Percentiles rank a stretch among this genome's conserved stretches.
These are phyloP conservation scores for Talaromyces sp. DNA, from an alignment of 2,329 filamentous ascomycete species.

Conservation along the genomic window DNA sequence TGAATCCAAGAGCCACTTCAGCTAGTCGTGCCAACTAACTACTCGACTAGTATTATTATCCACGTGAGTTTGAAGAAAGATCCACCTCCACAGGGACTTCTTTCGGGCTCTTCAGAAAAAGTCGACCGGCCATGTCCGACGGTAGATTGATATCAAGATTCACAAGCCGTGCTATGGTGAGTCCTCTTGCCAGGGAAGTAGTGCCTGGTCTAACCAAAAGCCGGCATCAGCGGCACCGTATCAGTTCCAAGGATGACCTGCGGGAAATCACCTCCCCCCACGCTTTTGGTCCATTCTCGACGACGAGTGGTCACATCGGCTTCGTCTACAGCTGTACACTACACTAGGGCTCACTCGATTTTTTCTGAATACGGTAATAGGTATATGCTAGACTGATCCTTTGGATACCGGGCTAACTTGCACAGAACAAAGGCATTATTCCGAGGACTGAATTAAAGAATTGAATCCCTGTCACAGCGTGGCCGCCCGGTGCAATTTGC, in stretches of 20 bases:
- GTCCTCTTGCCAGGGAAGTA: background rate
- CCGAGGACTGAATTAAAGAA: background rate
- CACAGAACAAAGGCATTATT: background rate
- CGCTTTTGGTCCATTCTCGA: background rate
- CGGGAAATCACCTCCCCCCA: background rate
- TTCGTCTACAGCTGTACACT: background rate
- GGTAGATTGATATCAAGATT: background rate
- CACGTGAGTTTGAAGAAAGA: background rate
- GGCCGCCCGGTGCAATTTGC: slow-evolving; percentile 8
- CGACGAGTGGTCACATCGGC: background rate
- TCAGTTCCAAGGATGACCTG: background rate
- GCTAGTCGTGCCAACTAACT: background rate
- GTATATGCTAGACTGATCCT: background rate
- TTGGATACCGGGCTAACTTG: background rate
- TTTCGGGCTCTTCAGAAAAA: background rate
- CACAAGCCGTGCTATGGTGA: background rate
- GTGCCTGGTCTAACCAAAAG: background rate
- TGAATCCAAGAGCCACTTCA: background rate
- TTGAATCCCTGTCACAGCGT: slow-evolving; percentile 16
- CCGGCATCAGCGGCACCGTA: background rate
- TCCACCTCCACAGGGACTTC: background rate
- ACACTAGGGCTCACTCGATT: background rate
- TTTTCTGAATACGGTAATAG: background rate
- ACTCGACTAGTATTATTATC: background rate
- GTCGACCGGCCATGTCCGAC: background rate